A percentile compares a stretch with the other conserved stretches of the same genome.
Conservation (phyloP, 2,329 filamentous ascomycete genomes). For the Botrytis elliptica region DNA sequence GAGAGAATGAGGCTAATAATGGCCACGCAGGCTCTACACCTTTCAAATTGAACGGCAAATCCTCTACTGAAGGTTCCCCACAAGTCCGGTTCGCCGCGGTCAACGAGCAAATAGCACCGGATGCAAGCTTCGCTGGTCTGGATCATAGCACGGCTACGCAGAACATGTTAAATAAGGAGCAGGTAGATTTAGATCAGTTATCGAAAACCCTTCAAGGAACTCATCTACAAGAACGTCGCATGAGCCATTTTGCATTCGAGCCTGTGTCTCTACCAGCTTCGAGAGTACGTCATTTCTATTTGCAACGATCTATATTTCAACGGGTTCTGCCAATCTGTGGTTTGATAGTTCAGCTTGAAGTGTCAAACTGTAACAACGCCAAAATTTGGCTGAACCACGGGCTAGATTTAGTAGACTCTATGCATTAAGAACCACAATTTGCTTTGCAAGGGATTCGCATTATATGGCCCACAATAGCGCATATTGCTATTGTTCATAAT, state of each 20-base stretch:
- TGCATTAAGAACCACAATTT: slow-evolving; percentile 27
- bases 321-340: not conserved
- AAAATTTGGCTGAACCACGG: slow-evolving; percentile 25
- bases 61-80: slow-evolving; percentile 39
- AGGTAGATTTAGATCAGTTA: slow-evolving; percentile 44
- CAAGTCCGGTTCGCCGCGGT: slow-evolving; percentile 71
- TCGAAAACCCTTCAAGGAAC: slow-evolving; percentile 70
- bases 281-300: slow-evolving; percentile 59
- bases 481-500: slow-evolving; percentile 18
- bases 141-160: slow-evolving; percentile 31
- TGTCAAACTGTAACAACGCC: slow-evolving; percentile 9
- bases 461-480: slow-evolving; percentile 27
- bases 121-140: slow-evolving; percentile 38
- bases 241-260: slow-evolving; percentile 87
- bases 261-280: slow-evolving; percentile 84
- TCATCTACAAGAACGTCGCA: slow-evolving; percentile 75
- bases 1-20: not conserved
- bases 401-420: slow-evolving; percentile 19
- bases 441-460: slow-evolving; percentile 19
- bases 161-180: slow-evolving; percentile 26
- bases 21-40: slow-evolving; percentile 8
- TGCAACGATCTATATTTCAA: not conserved
- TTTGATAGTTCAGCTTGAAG: slow-evolving; percentile 12
- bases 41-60: slow-evolving; percentile 24
- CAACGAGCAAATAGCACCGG: slow-evolving; percentile 66